Base-by-base conservation (phyloP, 225 moss, liverwort and hornwort species). In the Pleurozium schreberi region DNA sequence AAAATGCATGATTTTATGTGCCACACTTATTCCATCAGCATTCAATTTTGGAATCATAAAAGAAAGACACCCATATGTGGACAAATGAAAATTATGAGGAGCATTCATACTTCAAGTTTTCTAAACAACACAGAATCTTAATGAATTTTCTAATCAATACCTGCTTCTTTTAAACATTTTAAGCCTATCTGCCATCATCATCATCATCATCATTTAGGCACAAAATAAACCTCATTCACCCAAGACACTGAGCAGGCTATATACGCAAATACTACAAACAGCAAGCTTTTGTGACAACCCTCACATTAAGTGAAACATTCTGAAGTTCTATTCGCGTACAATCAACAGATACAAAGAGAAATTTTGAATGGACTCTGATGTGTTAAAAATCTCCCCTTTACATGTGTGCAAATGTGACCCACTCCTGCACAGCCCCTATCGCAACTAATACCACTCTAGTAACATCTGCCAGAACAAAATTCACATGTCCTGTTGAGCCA, bases 381-480 rank as follows among this genome's bases (percentile, higher is more conserved):
- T 45, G 53, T 66, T 30, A 14, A 88, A 71, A 50, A 28, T 30
- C 64, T 86, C 28, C 85, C 76, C 49, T 85, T 55, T 28, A 85
- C 75, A 90, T 60, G 81, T 75, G 43, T 71, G 87, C 81, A 81
- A 30, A 71, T 86, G 28, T 61, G 38, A 76, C 38, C 59, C 31
- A 71, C 57, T 89, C 86, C 86, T 75, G 36, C 85, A 61, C 61
- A 47, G 34, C 38, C 78, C 86, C 69, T 85, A n/a, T 82, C 57
- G 42, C 64, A 64, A 83, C 49, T 42, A 83, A 57, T 36, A 83
- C 79, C 49, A 55, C 33, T 53, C 73, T 58, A 70, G 36, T 40
- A 91, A 60, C 88, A 62, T 91, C 86, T 80, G 57, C 69, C 43
- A n/a, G 61, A 86, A 87, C 87, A 42, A 89, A 84, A 71, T 80